Percentiles rank a stretch among this genome's conserved stretches.
phyloP scores from a whole-genome alignment of 176 grass and related monocot genomes.

The Oryza longistaminata region DNA sequence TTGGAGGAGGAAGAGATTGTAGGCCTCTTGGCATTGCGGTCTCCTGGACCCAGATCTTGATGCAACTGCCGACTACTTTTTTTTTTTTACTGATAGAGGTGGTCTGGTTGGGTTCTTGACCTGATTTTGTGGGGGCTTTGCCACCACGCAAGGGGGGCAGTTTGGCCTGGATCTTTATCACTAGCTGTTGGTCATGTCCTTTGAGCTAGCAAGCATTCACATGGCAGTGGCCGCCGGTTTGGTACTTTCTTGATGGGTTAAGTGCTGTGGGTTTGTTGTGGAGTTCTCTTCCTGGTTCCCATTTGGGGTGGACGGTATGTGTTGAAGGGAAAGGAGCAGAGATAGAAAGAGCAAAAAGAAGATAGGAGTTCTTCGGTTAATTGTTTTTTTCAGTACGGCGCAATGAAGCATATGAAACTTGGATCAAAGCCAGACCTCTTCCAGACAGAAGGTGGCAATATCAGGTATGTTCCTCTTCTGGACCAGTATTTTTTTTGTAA shows the following conservation, averaged over 20 bases:
- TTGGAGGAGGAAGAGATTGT: slow-evolving; percentile 33
- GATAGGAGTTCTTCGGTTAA: slow-evolving; percentile 13
- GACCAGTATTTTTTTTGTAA: neutral
- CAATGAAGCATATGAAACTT: slow-evolving; percentile 99
- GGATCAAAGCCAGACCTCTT: slow-evolving; percentile 94
- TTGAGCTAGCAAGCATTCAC: slow-evolving; percentile 42
- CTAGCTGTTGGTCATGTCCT: slow-evolving; percentile 52
- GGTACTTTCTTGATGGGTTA: slow-evolving; percentile 58
- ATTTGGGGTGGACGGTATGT: slow-evolving; percentile 26
- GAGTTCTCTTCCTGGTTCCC: slow-evolving; percentile 37
- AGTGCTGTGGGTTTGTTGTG: slow-evolving; percentile 56
- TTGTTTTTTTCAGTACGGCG: slow-evolving; percentile 29
- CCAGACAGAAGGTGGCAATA: slow-evolving; percentile 69
- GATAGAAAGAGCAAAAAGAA: neutral
- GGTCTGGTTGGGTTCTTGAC: slow-evolving; percentile 22
- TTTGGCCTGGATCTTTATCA: slow-evolving; percentile 46
- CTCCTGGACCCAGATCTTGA: slow-evolving; percentile 59
- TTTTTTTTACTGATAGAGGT: slow-evolving; percentile 70
- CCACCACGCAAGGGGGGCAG: slow-evolving; percentile 48
- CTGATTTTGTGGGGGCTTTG: slow-evolving; percentile 55
- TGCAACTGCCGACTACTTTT: slow-evolving; percentile 32
- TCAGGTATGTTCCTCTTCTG: slow-evolving; percentile 52
- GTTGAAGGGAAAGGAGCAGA: slow-evolving; percentile 24
- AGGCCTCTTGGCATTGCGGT: slow-evolving; percentile 47
- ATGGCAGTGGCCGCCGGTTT: slow-evolving; percentile 40